Evolutionary conservation across 75 land plant species (phyloP), one percentile per base, ranked within the genome.

Genomic region (Adiantum capillusveneris): DNA sequence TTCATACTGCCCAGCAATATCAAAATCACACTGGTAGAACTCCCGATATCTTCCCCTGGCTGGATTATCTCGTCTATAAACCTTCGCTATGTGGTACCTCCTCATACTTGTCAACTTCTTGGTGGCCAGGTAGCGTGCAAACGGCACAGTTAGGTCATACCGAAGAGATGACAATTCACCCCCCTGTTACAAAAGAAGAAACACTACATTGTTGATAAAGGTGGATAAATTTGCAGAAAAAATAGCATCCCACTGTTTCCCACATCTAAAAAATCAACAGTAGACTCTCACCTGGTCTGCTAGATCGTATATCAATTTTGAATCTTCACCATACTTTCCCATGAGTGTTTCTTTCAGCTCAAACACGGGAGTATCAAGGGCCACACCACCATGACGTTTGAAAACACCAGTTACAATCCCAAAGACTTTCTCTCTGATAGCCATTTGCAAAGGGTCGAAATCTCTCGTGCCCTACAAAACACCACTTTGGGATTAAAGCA

Each of bases 311-410:
- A 90, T 81, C 61, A 90, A 67, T 58, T 90, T 90, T 18, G 91
- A 83, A 65, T 90, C 96, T 63, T 90, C 96, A 1, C 91, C 96
- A 73, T 90, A 90, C 56, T 90, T 90, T 56, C 96, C 96, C 81
- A 72, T 90, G 25, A 90, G 71, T 34, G 96, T 90, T 51, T 90
- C 96, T 63, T 81, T 78, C 60, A 90, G 69, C 44, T 90, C 96
- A 72, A 90, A 90, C 12, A 65, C 91, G 12, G 96, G 96, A 26
- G 96, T 90, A 60, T 90, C 96, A 9, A 90, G 49, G 22, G 87
- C 75, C 19, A 69, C 86, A 28, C 82, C 91, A 56, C 96, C 91
- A 59, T 90, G 91, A 58, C 77, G 80, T 68, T 90, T 75, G 41
- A 90, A 90, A 25, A 90, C 87, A 1, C 67, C 56, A 13, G 61